phyloP scores from a whole-genome alignment of 176 grass and related monocot species.

The Oryza australiensis region DNA sequence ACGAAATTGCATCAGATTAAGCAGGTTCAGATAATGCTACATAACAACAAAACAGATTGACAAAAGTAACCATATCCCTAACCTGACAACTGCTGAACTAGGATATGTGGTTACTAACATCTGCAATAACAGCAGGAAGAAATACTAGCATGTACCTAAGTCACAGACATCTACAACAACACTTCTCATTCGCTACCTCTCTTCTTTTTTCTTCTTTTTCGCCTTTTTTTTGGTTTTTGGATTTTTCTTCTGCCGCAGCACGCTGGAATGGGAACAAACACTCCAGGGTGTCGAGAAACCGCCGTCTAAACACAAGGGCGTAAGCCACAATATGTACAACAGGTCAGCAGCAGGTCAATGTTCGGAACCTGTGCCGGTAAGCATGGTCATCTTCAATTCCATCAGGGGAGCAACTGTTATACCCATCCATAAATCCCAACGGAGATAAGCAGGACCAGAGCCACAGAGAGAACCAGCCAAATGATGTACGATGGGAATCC shows the following conservation, averaged over 20 bases:
- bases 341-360: background rate
- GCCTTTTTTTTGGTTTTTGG: constrained; percentile 4
- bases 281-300: background rate
- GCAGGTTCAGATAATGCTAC: constrained; percentile 34
- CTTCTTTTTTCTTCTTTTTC: background rate
- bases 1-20: background rate
- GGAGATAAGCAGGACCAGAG: constrained; percentile 45
- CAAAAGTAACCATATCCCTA: background rate
- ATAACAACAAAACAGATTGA: constrained; percentile 3
- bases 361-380: background rate
- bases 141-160: constrained; percentile 38
- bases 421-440: constrained; percentile 44
- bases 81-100: constrained; percentile 37
- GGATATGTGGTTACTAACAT: constrained; percentile 13
- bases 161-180: constrained; percentile 25
- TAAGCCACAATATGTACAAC: constrained; percentile 44
- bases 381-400: background rate
- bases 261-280: constrained; percentile 10
- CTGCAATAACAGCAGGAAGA: background rate
- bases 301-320: background rate
- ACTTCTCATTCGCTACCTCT: constrained; percentile 28
- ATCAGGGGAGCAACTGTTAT: background rate
- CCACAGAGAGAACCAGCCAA: constrained; percentile 48
- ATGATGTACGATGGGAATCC: constrained; percentile 28
- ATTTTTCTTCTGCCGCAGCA: constrained; percentile 18